A percentile compares a stretch with the other conserved stretches of the same genome.
Conservation (phyloP, 768 basidiomycete genomes). For the Rhizopogon vinicolor region DNA sequence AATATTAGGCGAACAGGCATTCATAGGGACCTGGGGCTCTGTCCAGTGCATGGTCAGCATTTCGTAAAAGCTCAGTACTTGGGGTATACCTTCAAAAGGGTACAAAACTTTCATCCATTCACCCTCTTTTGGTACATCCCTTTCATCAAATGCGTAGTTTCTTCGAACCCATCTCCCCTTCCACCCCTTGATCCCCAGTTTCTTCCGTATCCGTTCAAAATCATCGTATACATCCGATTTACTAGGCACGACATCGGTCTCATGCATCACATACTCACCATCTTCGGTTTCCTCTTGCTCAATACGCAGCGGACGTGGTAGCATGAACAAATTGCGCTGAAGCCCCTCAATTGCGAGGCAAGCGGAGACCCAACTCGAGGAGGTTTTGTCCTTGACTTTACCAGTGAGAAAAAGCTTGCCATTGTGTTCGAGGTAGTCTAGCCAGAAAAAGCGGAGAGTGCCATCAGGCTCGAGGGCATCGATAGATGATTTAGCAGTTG, state of each 20-base stretch:
- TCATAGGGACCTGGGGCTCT: conserved; percentile 54
- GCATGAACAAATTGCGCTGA: conserved; percentile 85
- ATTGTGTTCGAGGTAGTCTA: conserved; percentile 86
- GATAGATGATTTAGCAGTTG: conserved; percentile 35
- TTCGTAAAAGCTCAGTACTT: neutral
- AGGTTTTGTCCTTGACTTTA: conserved; percentile 79
- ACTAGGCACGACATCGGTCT: conserved; percentile 73
- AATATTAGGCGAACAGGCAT: conserved; percentile 79
- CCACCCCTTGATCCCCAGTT: conserved; percentile 71
- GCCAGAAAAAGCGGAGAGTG: conserved; percentile 89
- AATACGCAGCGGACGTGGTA: conserved; percentile 68
- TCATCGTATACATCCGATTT: conserved; percentile 74
- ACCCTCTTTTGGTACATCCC: conserved; percentile 75
- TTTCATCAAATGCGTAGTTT: conserved; percentile 83
- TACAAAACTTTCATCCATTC: conserved; percentile 95
- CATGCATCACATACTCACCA: conserved; percentile 35
- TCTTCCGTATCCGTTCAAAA: conserved; percentile 73
- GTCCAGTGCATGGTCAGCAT: neutral
- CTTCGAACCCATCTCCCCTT: conserved; percentile 82
- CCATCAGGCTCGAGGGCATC: conserved; percentile 80
- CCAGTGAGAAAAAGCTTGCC: conserved; percentile 88
- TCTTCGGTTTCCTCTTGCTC: conserved; percentile 28
- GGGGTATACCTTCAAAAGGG: conserved; percentile 69
- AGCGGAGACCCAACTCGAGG: conserved; percentile 68
- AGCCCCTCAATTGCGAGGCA: conserved; percentile 84